phyloP scores from a whole-genome alignment of 805 yeast genomes.

The Lipomyces orientalis region DNA sequence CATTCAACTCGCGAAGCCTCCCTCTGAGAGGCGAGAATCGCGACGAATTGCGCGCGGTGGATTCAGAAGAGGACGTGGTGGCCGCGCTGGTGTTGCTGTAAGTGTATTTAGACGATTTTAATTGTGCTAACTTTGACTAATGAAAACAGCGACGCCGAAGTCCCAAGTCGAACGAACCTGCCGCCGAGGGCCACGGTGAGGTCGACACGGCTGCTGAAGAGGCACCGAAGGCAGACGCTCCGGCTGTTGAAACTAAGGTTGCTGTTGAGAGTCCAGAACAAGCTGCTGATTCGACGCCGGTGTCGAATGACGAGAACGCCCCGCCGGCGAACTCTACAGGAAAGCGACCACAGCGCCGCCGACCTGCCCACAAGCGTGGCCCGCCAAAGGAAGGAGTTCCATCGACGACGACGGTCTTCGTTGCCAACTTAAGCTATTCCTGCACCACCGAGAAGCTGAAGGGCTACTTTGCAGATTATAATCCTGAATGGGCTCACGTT shows the following conservation, averaged over 20 bases:
- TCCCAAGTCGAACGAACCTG: background rate
- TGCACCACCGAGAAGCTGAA: conserved; percentile 42
- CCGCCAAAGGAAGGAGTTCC: conserved; percentile 56
- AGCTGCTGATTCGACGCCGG: conserved; percentile 9
- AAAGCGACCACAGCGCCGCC: conserved; percentile 24
- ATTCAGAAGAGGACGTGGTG: conserved; percentile 14
- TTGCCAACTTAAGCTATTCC: conserved; percentile 62
- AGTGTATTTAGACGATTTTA: background rate
- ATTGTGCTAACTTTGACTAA: background rate
- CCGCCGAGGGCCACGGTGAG: background rate
- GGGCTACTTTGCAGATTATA: conserved; percentile 46
- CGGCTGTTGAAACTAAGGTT: conserved; percentile 5
- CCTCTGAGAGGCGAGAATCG: conserved; percentile 18
- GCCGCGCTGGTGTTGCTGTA: conserved; percentile 8
- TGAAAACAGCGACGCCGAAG: conserved; percentile 3
- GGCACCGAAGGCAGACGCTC: background rate
- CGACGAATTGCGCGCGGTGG: conserved; percentile 18
- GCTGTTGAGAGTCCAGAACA: conserved; percentile 21
- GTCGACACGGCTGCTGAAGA: conserved; percentile 1
- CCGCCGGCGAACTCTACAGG: conserved; percentile 12
- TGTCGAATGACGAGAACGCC: conserved; percentile 13
- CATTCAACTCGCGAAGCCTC: conserved; percentile 34
- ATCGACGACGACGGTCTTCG: conserved; percentile 64
- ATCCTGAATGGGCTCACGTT: conserved; percentile 64
- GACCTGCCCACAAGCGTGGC: conserved; percentile 31